Conservation (phyloP, 805 yeast genomes). For the Yarrowia bubula region DNA sequence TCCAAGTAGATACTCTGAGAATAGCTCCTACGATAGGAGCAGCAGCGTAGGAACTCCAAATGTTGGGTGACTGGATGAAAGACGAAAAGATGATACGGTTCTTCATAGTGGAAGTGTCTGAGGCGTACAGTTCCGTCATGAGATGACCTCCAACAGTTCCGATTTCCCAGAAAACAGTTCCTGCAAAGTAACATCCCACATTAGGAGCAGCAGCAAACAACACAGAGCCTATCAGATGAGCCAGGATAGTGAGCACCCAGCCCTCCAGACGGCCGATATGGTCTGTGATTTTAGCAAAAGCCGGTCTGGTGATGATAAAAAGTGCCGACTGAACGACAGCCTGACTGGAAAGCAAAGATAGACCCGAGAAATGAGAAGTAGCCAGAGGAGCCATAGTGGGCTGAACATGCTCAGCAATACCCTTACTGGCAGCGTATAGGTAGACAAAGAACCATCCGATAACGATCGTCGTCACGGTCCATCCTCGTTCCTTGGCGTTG, state of each 20-base stretch:
- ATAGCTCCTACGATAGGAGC: constrained; percentile 2
- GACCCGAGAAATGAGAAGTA: constrained; percentile 4
- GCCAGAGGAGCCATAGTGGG: constrained; percentile 8
- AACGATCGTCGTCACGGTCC: neutral
- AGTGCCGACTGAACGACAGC: neutral
- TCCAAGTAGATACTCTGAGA: constrained; percentile 47
- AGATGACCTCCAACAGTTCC: constrained; percentile 19
- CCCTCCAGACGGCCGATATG: constrained; percentile 20
- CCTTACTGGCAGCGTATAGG: constrained; percentile 1
- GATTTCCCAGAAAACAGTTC: neutral
- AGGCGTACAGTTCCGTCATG: constrained; percentile 17
- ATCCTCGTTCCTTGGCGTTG: constrained; percentile 22
- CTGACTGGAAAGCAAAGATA: neutral
- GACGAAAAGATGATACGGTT: neutral
- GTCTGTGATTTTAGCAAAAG: constrained; percentile 7
- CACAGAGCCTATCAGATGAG: neutral
- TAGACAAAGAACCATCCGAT: constrained; percentile 13
- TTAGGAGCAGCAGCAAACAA: constrained; percentile 5
- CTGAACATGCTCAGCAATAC: neutral
- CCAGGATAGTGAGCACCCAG: neutral
- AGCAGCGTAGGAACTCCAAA: constrained; percentile 3
- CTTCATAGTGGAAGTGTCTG: constrained; percentile 6
- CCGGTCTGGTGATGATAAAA: constrained; percentile 6
- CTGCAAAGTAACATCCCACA: constrained; percentile 14
- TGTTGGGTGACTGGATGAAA: constrained; percentile 5